These are phyloP conservation scores for Nicotiana rustica DNA, from an alignment of 305 asterid genomes.

Conservation along the genomic window DNA sequence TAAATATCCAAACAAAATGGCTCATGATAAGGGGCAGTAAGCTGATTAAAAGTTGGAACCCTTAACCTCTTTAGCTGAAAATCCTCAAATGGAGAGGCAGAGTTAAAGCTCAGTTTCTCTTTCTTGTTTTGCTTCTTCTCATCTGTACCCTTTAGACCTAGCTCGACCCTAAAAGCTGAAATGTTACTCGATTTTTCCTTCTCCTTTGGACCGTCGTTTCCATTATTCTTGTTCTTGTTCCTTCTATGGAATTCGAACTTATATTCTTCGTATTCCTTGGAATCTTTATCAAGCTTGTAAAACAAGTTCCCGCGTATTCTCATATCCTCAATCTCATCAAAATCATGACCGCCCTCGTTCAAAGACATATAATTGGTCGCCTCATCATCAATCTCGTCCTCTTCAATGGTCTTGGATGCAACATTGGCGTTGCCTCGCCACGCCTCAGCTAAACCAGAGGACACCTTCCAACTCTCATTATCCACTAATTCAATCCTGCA, in stretches of 20 bases:
- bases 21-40: conserved; percentile 80
- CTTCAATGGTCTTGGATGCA: conserved; percentile 6
- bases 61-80: conserved; percentile 54
- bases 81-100: background rate
- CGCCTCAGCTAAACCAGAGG: conserved; percentile 68
- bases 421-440: conserved; percentile 56
- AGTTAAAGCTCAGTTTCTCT: conserved; percentile 31
- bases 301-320: conserved; percentile 75
- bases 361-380: conserved; percentile 17
- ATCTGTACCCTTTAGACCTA: conserved; percentile 38
- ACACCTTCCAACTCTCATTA: conserved; percentile 70
- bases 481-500: conserved; percentile 68
- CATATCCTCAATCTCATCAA: conserved; percentile 81
- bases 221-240: conserved; percentile 53
- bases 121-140: conserved; percentile 17
- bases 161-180: conserved; percentile 38
- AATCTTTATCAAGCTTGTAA: conserved; percentile 80
- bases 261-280: conserved; percentile 80
- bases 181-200: conserved; percentile 41
- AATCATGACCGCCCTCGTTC: conserved; percentile 49
- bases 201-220: conserved; percentile 41
- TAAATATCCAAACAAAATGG: conserved; percentile 85
- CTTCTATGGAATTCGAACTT: conserved; percentile 73
- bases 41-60: conserved; percentile 77
- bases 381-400: conserved; percentile 28